These are phyloP conservation scores for Dalbergia cochinchinensis DNA, from an alignment of 306 rosid species.

Conservation along the genomic window DNA sequence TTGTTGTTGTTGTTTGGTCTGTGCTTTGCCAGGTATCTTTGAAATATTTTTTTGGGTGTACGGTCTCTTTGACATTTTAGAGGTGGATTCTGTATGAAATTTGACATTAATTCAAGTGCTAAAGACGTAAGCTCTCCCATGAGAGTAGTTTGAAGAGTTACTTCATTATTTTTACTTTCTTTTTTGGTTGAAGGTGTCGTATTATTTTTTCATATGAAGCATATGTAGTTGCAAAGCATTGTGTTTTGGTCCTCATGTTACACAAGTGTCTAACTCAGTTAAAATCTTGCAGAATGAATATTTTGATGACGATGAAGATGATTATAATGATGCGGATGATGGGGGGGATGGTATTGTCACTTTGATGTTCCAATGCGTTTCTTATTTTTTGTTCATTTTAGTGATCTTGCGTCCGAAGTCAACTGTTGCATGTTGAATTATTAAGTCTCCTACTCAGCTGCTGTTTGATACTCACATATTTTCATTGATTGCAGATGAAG, in stretches of 20 bases:
- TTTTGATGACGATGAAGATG: constrained; percentile 70
- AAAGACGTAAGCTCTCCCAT: not conserved
- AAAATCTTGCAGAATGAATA: constrained; percentile 56
- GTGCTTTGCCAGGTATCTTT: constrained; percentile 18
- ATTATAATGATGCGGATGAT: constrained; percentile 45
- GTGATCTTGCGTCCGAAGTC: constrained; percentile 14
- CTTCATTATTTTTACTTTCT: not conserved
- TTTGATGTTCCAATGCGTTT: constrained; percentile 22
- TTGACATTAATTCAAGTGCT: constrained; percentile 4
- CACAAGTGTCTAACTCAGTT: constrained; percentile 27
- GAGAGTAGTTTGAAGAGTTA: constrained; percentile 29
- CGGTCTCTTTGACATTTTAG: constrained; percentile 16
- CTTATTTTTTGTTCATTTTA: not conserved
- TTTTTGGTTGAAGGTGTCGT: not conserved
- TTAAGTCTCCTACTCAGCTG: constrained; percentile 18
- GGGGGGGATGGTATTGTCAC: constrained; percentile 59
- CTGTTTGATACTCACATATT: not conserved
- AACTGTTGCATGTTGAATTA: not conserved
- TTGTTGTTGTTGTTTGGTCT: not conserved
- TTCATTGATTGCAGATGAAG: constrained; percentile 55
- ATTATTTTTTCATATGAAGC: constrained; percentile 27
- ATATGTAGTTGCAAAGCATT: not conserved
- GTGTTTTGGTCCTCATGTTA: constrained; percentile 20
- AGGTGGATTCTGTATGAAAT: constrained; percentile 12
- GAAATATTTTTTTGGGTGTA: not conserved